Evolutionary conservation across 2,329 filamentous ascomycete genomes (phyloP), one percentile per base, ranked within the genome.

Genomic region (Lecanoromycetidae sp.): DNA sequence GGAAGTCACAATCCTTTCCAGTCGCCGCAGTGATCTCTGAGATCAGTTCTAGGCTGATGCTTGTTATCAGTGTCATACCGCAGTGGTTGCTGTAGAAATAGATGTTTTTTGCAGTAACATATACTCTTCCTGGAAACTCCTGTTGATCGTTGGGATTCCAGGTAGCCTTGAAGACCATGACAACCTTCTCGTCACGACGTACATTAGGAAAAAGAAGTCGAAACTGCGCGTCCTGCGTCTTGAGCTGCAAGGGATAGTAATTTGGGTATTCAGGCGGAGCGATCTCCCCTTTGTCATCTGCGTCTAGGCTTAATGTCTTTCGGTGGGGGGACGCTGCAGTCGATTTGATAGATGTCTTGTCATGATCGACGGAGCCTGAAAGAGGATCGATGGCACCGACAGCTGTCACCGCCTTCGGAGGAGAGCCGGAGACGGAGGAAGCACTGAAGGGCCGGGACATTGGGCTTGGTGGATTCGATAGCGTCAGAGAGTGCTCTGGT

Each of bases 11-110:
- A 57, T 95, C 87, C 60, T 82, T 82, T 17, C 91, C 91, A 10
- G 87, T 82, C 2, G 87, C 87, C 30, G 85, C 85, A 20, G 87
- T 95, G 34, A 96, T 86, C 63, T 96, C 91, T 7, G 79, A 79
- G 48, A 98, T 86, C 17, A 76, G 79, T 46, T 80, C 75, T 48
- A 98, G 71, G 46, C 75, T 79, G 42, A 93, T 77, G 13, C 77
- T 77, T 42, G 87, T 90, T 1, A 90, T 84, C 29, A 94, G 73
- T 1, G 96, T 83, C 5, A 98, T 74, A 5, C 91, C 91, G 61
- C 95, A 80, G 60, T 95, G 85, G 59, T 96, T 84, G 57, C 88
- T 93, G 65, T 95, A 98, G 60, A 98, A 96, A 63, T 94, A 96
- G 61, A 98, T 80, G 54, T 88, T 84, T 52, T 82, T 80, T 0